Evolutionary conservation across 2,329 filamentous ascomycete species (phyloP), one percentile per base, ranked within the genome.

Genomic region (Apiospora hydei): DNA sequence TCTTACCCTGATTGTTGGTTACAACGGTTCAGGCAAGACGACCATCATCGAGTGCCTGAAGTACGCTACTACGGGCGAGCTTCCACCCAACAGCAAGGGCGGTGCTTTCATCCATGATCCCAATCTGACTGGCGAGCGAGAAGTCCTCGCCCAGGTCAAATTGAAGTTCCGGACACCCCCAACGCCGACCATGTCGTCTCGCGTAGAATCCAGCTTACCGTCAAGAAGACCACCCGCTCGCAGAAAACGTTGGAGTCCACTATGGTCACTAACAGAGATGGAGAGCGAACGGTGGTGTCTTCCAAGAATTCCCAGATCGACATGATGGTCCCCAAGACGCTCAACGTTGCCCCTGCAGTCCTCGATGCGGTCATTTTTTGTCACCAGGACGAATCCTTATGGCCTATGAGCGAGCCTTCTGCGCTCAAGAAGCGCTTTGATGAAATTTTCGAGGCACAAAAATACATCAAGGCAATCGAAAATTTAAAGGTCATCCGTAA

Each of bases 41-140:
- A 98, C 96, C 72, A 98, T 99, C 80, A 99, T 99, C 83, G 96
- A 99, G 83, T 97, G 95, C 81, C 92, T 99, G 79, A 98, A 98
- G 81, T 99, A 98, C 90, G 95, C 94, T 70, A 98, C 97, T 24
- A 98, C 95, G 10, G 97, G 96, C 71, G 93, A 97, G 78, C 89
- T 97, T 67, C 96, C 96, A 1, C 94, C 96, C 44, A 98, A 98
- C 85, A 95, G 92, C 85, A 93, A 92, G 77, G 93, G 93, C 41
- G 95, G 95, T 44, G 95, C 96, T 69, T 99, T 98, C 81, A 94
- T 99, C 74, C 96, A 99, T 81, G 96, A 99, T 78, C 96, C 96
- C n/a, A 96, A 96, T 88, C 87, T 98, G 68, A 91, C 89, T 75
- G 93, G 93, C 71, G 95, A 98, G 80, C 95, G 94, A 77, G 94